A percentile compares a stretch with the other conserved stretches of the same genome.
phyloP scores from a whole-genome alignment of 1,139 yeast genomes.

The Geotrichum citri-aurantii region DNA sequence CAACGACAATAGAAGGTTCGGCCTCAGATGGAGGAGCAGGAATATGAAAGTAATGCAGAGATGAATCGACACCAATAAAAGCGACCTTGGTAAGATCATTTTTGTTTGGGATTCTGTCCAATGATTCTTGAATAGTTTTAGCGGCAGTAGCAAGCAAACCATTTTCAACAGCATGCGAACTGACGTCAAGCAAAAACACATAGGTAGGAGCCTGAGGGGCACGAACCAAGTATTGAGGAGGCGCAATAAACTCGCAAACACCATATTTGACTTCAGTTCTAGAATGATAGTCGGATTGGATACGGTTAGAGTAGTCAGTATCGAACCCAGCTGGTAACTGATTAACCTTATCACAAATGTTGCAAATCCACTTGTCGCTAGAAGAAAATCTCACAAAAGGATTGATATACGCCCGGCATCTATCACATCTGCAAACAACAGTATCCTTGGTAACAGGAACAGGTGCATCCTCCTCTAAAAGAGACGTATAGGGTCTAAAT shows the following conservation, averaged over 20 bases:
- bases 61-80: constrained; percentile 82
- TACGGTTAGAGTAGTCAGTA: constrained; percentile 53
- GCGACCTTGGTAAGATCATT: constrained; percentile 82
- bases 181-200: constrained; percentile 82
- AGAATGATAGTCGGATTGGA: constrained; percentile 59
- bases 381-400: constrained; percentile 80
- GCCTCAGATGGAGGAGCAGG: constrained; percentile 39
- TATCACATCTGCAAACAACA: constrained; percentile 84
- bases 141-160: constrained; percentile 87
- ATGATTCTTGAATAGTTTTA: constrained; percentile 76
- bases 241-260: constrained; percentile 89
- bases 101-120: constrained; percentile 82
- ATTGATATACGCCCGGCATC: constrained; percentile 93
- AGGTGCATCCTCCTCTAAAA: constrained; percentile 62
- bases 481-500: constrained; percentile 81
- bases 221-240: constrained; percentile 88
- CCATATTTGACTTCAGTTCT: constrained; percentile 80
- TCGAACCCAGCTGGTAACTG: constrained; percentile 85
- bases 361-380: constrained; percentile 92
- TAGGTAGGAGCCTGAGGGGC: constrained; percentile 93
- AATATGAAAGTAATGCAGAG: constrained; percentile 76
- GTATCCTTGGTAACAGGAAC: constrained; percentile 80
- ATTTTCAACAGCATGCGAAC: constrained; percentile 67
- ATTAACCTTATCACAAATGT: constrained; percentile 81
- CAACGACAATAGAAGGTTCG: constrained; percentile 67